Evolutionary conservation across 164 flowering plant species (phyloP).

Genomic region (Brasenia schreberi): DNA sequence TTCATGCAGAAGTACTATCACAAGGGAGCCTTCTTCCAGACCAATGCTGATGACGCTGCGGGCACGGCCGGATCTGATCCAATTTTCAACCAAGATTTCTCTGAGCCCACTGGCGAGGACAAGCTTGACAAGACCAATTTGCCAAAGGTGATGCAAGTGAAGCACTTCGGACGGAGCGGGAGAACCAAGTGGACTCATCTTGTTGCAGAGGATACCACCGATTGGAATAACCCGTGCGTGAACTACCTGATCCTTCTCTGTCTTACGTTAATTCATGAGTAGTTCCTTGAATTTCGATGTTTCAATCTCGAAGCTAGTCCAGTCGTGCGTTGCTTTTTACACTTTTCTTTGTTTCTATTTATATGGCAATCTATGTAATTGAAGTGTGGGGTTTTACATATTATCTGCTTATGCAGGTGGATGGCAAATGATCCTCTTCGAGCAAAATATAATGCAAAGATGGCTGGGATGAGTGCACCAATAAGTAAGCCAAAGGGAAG

Average conservation of each 20-base stretch:
- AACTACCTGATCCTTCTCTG: neutral
- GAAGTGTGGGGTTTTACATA: neutral
- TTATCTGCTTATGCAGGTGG: constrained; percentile 41
- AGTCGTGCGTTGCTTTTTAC: neutral
- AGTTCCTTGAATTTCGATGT: neutral
- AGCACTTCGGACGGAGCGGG: constrained; percentile 96
- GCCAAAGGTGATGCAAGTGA: constrained; percentile 94
- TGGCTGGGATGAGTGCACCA: constrained; percentile 81
- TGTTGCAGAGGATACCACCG: constrained; percentile 93
- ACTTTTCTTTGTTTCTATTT: neutral
- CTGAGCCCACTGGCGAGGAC: constrained; percentile 89
- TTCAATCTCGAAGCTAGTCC: neutral
- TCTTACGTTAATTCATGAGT: neutral
- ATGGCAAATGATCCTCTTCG: constrained; percentile 76
- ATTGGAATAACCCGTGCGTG: constrained; percentile 88
- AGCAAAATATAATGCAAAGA: constrained; percentile 75
- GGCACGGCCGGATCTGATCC: constrained; percentile 39
- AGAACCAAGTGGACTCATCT: constrained; percentile 97
- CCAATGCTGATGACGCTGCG: constrained; percentile 37
- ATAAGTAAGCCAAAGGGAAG: constrained; percentile 81
- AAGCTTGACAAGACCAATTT: constrained; percentile 73
- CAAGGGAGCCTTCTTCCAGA: constrained; percentile 91
- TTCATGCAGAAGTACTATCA: constrained; percentile 97
- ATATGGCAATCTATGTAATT: neutral
- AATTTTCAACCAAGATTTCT: constrained; percentile 65